Conservation (phyloP, 1,284 basidiomycete species). For the Ganoderma multipileum region DNA sequence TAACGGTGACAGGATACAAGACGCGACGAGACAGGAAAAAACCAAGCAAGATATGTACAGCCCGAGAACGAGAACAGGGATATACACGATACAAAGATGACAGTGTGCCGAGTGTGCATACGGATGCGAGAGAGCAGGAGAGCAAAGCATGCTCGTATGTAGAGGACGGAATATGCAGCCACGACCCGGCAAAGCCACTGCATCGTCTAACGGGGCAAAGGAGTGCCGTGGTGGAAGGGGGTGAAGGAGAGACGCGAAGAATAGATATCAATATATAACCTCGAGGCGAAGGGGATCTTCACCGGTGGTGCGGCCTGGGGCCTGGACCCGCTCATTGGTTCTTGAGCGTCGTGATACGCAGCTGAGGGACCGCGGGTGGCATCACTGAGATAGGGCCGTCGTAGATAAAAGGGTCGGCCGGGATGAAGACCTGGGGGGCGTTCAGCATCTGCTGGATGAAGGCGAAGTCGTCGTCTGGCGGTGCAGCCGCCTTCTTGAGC, state of each 20-base stretch:
- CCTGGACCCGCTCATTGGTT: not conserved
- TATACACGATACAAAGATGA: not conserved
- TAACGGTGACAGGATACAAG: not conserved
- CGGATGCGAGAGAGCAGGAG: not conserved
- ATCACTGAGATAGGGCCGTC: not conserved
- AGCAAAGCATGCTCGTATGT: not conserved
- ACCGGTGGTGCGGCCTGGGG: not conserved
- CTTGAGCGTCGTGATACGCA: not conserved
- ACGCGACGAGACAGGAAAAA: not conserved
- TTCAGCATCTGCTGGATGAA: slow-evolving; percentile 5
- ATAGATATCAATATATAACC: slow-evolving; percentile 12
- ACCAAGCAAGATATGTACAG: too few relatives aligned
- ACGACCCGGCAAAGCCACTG: not conserved
- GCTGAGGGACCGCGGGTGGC: not conserved
- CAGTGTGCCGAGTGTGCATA: not conserved
- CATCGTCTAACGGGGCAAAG: not conserved
- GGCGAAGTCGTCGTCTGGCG: not conserved
- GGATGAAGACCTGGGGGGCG: slow-evolving; percentile 9
- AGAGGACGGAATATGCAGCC: not conserved
- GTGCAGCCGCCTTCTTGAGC: not conserved
- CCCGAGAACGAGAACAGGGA: not conserved
- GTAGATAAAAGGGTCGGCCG: not conserved
- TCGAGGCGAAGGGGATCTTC: slow-evolving; percentile 4
- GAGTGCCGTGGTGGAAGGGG: not conserved
- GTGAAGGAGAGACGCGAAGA: not conserved